Evolutionary conservation across 2,329 filamentous ascomycete genomes (phyloP), one percentile per base, ranked within the genome.

Genomic region (Metarhizium brunneum): DNA sequence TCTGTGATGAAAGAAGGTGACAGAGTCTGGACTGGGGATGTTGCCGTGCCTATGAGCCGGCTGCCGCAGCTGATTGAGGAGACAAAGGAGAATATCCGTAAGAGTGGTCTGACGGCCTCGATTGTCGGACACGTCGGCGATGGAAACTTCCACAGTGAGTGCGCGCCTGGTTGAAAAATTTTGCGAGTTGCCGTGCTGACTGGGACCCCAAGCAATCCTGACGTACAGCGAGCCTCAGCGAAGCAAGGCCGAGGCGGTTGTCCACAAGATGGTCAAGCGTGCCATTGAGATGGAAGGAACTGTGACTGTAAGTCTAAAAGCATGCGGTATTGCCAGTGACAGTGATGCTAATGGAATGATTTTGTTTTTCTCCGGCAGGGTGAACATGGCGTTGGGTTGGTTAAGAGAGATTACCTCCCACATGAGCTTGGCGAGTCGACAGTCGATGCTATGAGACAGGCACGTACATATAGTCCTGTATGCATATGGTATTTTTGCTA

Each of bases 261-360:
- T 94, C 30, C 87, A 92, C 67, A 79, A 84, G 56, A 94, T 94
- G 90, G 88, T 92, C 55, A 91, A 92, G 78, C 79, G 87, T 58
- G 90, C 90, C 0, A 84, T 95, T 51, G 87, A 90, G 72, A 81
- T 91, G 74, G 89, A 94, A 70, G 90, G 90, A 8, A 94, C 90
- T 0, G 88, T 91, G 1, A 92, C 89, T 13, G 79, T 81, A 64
- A 64, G 76, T 65, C 25, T 30, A 2, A 25, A 35, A 29, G 16
- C 30, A 5, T 3, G 35, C 16, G 14, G 57, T 49, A 10, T 50
- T 11, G 30, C 43, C 13, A 16, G 20, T 40, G 25, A 54, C 51
- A 45, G 54, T 61, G 38, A 40, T 14, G 38, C 38, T 40, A 40
- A 40, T 13, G 11, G 14, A 13, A 11, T 13, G 13, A 14, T 14